Evolutionary conservation across 768 basidiomycete species (phyloP).

Genomic region (Austroboletus eburneus): DNA sequence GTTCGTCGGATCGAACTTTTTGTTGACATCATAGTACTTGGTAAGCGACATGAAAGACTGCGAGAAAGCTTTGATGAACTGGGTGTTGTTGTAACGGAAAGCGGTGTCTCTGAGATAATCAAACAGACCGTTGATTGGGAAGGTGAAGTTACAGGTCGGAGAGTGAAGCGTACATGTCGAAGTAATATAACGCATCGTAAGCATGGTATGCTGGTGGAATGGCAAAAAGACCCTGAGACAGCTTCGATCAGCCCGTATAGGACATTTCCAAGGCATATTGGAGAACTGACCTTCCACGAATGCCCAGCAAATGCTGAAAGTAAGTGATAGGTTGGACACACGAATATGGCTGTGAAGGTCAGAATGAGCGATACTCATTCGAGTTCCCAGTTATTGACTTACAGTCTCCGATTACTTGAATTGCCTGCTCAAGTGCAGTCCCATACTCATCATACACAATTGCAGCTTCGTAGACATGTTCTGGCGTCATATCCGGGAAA

Average conservation of each 20-base stretch:
- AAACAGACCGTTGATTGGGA: not conserved
- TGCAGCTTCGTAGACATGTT: conserved; percentile 24
- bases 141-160: not conserved
- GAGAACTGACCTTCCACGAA: conserved; percentile 31
- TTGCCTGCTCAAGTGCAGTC: conserved; percentile 32
- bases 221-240: conserved; percentile 28
- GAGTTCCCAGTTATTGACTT: not conserved
- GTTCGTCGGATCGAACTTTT: conserved; percentile 10
- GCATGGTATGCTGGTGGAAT: conserved; percentile 30
- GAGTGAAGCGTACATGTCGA: conserved; percentile 21
- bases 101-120: not conserved
- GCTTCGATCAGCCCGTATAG: not conserved
- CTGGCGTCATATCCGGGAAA: conserved; percentile 36
- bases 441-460: conserved; percentile 30
- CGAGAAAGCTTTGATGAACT: conserved; percentile 27
- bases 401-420: conserved; percentile 40
- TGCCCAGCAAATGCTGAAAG: conserved; percentile 26
- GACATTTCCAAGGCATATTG: conserved; percentile 21
- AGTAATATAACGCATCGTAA: conserved; percentile 38
- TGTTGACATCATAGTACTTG: conserved; percentile 21
- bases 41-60: conserved; percentile 24
- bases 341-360: conserved; percentile 28
- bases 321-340: conserved; percentile 34
- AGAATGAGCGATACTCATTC: not conserved
- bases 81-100: conserved; percentile 23